phyloP scores from a whole-genome alignment of 768 basidiomycete genomes.

The Dioszegia aurantiaca region DNA sequence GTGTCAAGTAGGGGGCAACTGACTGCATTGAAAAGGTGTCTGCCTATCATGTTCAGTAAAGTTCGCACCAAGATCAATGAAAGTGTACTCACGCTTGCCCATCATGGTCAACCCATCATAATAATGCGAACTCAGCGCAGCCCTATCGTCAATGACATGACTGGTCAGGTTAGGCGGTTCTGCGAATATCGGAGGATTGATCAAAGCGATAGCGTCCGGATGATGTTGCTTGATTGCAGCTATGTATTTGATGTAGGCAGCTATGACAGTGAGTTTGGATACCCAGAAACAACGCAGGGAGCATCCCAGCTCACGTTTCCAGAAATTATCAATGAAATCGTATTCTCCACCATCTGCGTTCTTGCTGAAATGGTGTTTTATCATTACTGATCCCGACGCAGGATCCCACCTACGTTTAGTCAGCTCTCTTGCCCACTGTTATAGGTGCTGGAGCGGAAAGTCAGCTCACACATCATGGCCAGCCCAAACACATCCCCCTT shows the following conservation, averaged over 20 bases:
- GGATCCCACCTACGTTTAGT: constrained; percentile 62
- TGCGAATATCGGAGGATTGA: constrained; percentile 87
- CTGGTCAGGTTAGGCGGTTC: constrained; percentile 65
- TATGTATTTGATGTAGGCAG: constrained; percentile 49
- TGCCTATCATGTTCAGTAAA: constrained; percentile 17
- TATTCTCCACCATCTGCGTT: constrained; percentile 54
- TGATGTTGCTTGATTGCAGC: constrained; percentile 58
- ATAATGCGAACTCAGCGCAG: constrained; percentile 78
- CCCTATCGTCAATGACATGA: constrained; percentile 63
- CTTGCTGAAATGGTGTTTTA: constrained; percentile 71
- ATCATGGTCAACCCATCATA: constrained; percentile 93
- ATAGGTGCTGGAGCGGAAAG: not conserved
- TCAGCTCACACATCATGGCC: constrained; percentile 48
- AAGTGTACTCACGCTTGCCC: constrained; percentile 67
- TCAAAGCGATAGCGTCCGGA: constrained; percentile 79
- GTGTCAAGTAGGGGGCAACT: too few species aligned
- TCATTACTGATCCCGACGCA: constrained; percentile 64
- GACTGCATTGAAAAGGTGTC: constrained; percentile 83
- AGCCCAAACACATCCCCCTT: constrained; percentile 62
- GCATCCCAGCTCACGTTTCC: constrained; percentile 57
- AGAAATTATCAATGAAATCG: constrained; percentile 74
- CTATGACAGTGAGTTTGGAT: constrained; percentile 16
- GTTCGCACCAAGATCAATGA: not conserved
- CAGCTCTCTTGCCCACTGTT: not conserved
- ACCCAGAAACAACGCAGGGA: not conserved